These are phyloP conservation scores for Sequoiadendron giganteum DNA, from an alignment of 75 land plant species.

Conservation along the genomic window DNA sequence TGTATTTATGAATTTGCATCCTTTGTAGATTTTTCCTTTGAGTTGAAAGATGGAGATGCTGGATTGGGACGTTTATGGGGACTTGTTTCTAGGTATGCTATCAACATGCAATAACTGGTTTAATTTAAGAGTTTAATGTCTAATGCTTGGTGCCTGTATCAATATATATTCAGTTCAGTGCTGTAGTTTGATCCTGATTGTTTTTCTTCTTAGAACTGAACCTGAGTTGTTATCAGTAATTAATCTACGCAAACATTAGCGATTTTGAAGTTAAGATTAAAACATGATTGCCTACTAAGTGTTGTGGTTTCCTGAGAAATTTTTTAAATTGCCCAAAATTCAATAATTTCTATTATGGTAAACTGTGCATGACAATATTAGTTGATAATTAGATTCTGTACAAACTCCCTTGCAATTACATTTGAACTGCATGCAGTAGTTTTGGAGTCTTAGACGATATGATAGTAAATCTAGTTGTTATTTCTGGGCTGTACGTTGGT, in stretches of 20 bases:
- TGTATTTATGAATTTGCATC: constrained; percentile 5
- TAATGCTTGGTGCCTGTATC: background rate
- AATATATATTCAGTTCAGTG: no score
- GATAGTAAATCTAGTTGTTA: background rate
- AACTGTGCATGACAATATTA: background rate
- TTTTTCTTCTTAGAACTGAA: background rate
- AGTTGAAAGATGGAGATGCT: constrained; percentile 54
- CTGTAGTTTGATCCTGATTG: background rate
- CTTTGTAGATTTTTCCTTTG: constrained; percentile 27
- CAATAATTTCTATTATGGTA: background rate
- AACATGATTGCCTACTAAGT: background rate
- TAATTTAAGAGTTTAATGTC: background rate
- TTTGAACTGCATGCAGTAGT: background rate
- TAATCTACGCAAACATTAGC: background rate
- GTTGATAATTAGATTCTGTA: background rate
- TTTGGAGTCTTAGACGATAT: background rate
- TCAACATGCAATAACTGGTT: constrained; percentile 1
- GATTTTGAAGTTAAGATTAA: background rate
- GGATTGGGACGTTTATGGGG: constrained; percentile 85
- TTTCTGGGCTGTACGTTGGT: background rate
- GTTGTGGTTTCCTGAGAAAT: background rate
- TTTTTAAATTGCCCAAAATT: background rate
- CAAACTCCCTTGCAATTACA: background rate
- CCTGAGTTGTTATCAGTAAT: no score
- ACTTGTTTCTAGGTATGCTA: constrained; percentile 64